Evolutionary conservation across 2,329 filamentous ascomycete species (phyloP), one percentile per base, ranked within the genome.

Genomic region (Cladosporium sp.): DNA sequence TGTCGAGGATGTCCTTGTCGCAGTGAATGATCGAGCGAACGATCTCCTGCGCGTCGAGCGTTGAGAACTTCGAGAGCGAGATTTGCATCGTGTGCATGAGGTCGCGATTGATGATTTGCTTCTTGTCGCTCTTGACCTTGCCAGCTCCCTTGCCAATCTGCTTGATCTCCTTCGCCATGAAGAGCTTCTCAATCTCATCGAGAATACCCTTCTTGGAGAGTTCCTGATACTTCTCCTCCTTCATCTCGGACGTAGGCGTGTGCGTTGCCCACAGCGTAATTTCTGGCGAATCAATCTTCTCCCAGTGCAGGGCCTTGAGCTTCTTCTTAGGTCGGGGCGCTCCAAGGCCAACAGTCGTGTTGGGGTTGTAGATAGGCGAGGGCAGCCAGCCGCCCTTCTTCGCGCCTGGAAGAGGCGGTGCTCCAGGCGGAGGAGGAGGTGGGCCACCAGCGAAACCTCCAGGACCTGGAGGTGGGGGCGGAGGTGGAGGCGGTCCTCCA

Each of bases 221-320:
- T 64, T 97, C 93, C 34, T 86, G 83, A 66, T 97, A 97, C 70
- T 96, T 96, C 71, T 96, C 89, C 72, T 99, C 93, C 65, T 91
- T 89, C 54, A 87, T 88, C 66, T 95, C 85, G 4, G 84, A 82
- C n/a, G 89, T 95, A 4, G 89, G 86, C 24, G 88, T 82, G 68
- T 95, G 89, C 7, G 83, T 80, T 29, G 90, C 91, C 92, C 92
- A 97, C 61, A 96, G 88, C 48, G 92, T 96, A 44, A 89, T 87
- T 67, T 93, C 84, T 18, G 90, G 88, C 47, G 88, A 82, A 70
- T 99, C 93, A 49, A 99, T 89, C 76, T 97, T 97, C 73, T 99
- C 93, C 92, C 93, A 97, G 74, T 99, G 93, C 60, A 99, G 79
- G 53, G 92, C 92, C 82, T 99, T 99, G 70, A 99, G 89, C 78